Conservation (phyloP, 352 stramenopile species). For the Globisporangium alternatum region DNA sequence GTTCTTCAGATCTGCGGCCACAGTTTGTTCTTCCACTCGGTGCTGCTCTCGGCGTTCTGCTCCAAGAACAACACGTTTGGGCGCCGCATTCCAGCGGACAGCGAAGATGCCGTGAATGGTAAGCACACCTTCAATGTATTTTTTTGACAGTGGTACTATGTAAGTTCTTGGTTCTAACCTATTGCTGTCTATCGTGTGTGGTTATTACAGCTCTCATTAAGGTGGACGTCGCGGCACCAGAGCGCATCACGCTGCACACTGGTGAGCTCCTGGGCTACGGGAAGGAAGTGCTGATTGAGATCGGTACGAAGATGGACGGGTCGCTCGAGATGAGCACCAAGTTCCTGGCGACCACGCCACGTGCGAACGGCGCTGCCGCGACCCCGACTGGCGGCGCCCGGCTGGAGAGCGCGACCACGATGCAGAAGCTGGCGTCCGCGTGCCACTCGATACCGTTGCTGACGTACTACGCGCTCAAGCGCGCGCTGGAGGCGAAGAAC, state of each 20-base stretch:
- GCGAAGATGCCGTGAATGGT: slow-evolving; percentile 67
- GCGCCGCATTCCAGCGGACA: slow-evolving; percentile 53
- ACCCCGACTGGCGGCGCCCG: slow-evolving; percentile 12
- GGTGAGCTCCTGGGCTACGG: slow-evolving; percentile 47
- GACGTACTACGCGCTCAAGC: slow-evolving; percentile 74
- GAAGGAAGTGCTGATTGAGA: slow-evolving; percentile 70
- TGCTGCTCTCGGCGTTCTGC: slow-evolving; percentile 72
- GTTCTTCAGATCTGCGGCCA: slow-evolving; percentile 81
- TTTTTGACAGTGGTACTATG: not conserved
- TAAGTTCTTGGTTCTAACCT: not conserved
- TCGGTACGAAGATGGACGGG: slow-evolving; percentile 61
- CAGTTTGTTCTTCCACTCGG: slow-evolving; percentile 85
- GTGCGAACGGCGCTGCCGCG: slow-evolving; percentile 19
- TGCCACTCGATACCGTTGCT: slow-evolving; percentile 82
- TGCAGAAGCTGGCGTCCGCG: slow-evolving; percentile 44
- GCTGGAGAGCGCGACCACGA: slow-evolving; percentile 36
- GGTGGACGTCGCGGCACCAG: slow-evolving; percentile 73
- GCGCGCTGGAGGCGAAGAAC: slow-evolving; percentile 41
- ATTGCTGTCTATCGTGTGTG: not conserved
- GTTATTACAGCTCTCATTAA: slow-evolving; percentile 55
- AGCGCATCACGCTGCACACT: slow-evolving; percentile 79
- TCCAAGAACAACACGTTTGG: slow-evolving; percentile 73
- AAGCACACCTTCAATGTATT: not conserved
- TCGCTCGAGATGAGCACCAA: slow-evolving; percentile 66
- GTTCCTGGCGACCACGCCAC: slow-evolving; percentile 33